Evolutionary conservation across 2,329 filamentous ascomycete species (phyloP), one percentile per base, ranked within the genome.

Genomic region (Neophaeococcomyces mojaviensis): DNA sequence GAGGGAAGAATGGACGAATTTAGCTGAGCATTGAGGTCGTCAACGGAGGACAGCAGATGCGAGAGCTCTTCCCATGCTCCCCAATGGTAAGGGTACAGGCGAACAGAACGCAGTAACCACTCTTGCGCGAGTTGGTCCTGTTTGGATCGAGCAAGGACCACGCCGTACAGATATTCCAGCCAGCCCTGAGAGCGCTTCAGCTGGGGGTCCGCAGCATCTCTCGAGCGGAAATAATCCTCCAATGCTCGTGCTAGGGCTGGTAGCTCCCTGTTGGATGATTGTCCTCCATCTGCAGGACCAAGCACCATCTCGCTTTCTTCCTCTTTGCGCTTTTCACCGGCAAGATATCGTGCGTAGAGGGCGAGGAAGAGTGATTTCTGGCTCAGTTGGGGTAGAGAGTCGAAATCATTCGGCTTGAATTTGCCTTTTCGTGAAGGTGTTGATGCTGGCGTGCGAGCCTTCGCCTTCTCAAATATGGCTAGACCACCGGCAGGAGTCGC

Each of bases 291-390:
- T 48, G 89, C 82, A 1, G 92, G 90, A 0, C 92, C 92, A 67
- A 97, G 80, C 41, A 98, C 86, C 85, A 96, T 96, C 68, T 98
- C 92, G 18, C 86, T 88, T 48, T 97, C 90, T 65, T 98, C 92
- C 58, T 95, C 87, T 65, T 90, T 95, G 54, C 87, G 81, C 72
- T 97, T 96, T 71, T 98, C 92, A 1, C 92, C 92, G 0, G 89
- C 85, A 53, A 97, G 78, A 61, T 89, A 88, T 61, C 90, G 94
- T 36, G 92, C 87, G 59, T 98, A 98, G 3, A 97, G 71, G 0
- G 88, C 85, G 9, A 98, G 74, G 60, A 98, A 98, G 16, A 97
- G 67, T 43, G 90, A 88, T 67, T 90, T 94, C 63, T 96, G 88
- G 61, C 89, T 96, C 42, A 96, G 57, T 5, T 64, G 67, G 9